phyloP scores from a whole-genome alignment of 352 stramenopile genomes.

The Globisporangium lucens region DNA sequence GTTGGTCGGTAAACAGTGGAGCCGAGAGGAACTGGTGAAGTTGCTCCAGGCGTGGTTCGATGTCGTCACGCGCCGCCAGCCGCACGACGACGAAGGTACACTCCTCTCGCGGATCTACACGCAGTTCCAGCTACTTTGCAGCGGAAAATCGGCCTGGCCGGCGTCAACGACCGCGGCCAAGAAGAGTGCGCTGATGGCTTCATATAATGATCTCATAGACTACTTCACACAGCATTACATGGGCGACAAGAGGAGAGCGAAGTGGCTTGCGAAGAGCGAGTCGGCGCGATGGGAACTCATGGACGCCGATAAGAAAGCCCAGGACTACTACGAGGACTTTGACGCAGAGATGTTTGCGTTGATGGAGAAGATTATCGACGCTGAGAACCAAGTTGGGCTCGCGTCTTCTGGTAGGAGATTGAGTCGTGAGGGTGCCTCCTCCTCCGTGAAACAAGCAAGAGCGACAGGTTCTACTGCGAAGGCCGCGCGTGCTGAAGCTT shows the following conservation, averaged over 20 bases:
- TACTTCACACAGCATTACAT: neutral
- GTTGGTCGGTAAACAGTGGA: neutral
- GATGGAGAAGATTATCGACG: neutral
- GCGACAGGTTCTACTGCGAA: neutral
- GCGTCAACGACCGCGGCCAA: neutral
- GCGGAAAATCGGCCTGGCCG: neutral
- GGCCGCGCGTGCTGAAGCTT: neutral
- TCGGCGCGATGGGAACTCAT: neutral
- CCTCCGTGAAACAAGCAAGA: neutral
- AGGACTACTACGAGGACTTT: neutral
- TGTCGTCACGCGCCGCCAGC: neutral
- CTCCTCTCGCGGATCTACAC: neutral
- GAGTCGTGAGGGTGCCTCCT: neutral
- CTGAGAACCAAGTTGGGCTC: neutral
- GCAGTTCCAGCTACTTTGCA: neutral
- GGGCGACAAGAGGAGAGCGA: neutral
- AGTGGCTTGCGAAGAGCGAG: constrained; percentile 2
- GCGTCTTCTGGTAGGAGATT: neutral
- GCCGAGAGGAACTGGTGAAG: neutral
- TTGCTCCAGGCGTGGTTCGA: neutral
- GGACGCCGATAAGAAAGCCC: neutral
- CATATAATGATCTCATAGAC: neutral
- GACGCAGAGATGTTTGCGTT: neutral
- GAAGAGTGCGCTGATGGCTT: neutral
- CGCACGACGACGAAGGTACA: neutral